Evolutionary conservation across 2,329 filamentous ascomycete genomes (phyloP).

Genomic region (Aureobasidium sp.): DNA sequence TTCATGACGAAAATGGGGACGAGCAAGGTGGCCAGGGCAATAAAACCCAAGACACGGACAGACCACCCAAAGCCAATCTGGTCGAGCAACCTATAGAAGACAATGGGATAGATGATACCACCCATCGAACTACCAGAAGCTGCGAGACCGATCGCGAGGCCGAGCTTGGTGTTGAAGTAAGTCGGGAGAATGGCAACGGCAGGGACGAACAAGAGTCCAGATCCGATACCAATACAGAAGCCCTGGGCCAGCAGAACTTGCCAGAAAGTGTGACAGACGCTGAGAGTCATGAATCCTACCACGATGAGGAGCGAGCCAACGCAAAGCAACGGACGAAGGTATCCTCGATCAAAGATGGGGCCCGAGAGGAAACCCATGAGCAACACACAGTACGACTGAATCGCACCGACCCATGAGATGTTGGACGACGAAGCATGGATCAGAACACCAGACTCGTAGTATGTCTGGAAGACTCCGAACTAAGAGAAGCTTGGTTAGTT

Average conservation of each 20-base stretch:
- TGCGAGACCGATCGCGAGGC: slow-evolving; percentile 39
- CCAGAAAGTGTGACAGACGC: slow-evolving; percentile 38
- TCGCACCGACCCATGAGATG: slow-evolving; percentile 26
- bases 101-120: slow-evolving; percentile 44
- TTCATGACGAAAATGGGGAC: slow-evolving; percentile 24
- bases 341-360: slow-evolving; percentile 11
- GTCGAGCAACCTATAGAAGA: slow-evolving; percentile 41
- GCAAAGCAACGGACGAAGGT: slow-evolving; percentile 8
- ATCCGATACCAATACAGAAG: slow-evolving; percentile 35
- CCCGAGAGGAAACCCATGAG: slow-evolving; percentile 10
- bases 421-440: slow-evolving; percentile 18
- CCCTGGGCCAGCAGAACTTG: slow-evolving; percentile 47
- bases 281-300: slow-evolving; percentile 33
- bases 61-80: slow-evolving; percentile 47
- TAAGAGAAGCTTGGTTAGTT: slow-evolving; percentile 10
- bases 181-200: slow-evolving; percentile 39
- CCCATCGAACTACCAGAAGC: slow-evolving; percentile 43
- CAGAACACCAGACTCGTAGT: slow-evolving; percentile 16
- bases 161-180: slow-evolving; percentile 41
- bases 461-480: slow-evolving; percentile 17
- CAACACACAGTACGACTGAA: slow-evolving; percentile 23
- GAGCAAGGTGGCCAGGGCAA: slow-evolving; percentile 37
- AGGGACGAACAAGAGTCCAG: slow-evolving; percentile 38
- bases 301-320: slow-evolving; percentile 24
- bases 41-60: slow-evolving; percentile 44